These are phyloP conservation scores for Botrytis elliptica DNA, from an alignment of 2,329 filamentous ascomycete species.

Conservation along the genomic window DNA sequence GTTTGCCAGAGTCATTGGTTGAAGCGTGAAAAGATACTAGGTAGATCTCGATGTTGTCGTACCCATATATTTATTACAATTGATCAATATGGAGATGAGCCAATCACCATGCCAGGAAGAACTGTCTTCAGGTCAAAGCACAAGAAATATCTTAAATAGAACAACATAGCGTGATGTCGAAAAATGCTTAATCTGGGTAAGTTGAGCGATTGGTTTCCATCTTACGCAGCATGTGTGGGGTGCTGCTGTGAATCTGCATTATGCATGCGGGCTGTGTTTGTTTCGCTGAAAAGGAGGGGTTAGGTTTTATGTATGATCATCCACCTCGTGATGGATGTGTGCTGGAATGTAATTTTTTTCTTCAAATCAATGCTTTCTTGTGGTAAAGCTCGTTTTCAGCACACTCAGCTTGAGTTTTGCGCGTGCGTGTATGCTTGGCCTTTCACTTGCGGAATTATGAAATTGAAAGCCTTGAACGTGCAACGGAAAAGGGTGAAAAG, in stretches of 20 bases:
- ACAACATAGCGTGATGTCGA: neutral
- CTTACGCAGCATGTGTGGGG: neutral
- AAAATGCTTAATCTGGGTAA: neutral
- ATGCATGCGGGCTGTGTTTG: slow-evolving; percentile 1
- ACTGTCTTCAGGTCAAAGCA: neutral
- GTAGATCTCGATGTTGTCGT: neutral
- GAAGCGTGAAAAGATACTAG: neutral
- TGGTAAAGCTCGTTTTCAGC: neutral
- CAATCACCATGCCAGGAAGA: neutral
- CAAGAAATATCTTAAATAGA: neutral
- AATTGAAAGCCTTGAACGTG: neutral
- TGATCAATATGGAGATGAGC: neutral
- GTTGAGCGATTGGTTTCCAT: neutral
- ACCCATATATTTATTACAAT: neutral
- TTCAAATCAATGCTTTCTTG: neutral
- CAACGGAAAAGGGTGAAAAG: neutral
- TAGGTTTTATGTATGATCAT: neutral
- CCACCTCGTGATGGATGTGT: neutral
- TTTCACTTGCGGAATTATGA: neutral
- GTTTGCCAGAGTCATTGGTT: neutral
- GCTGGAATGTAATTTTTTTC: neutral
- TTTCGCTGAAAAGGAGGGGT: neutral
- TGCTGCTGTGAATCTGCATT: neutral
- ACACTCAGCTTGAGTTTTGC: neutral
- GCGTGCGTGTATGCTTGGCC: neutral